Percentiles rank a stretch among this genome's conserved stretches.
Evolutionary conservation across 129 eudicot species (phyloP).

Genomic region (Escallonia rubra): DNA sequence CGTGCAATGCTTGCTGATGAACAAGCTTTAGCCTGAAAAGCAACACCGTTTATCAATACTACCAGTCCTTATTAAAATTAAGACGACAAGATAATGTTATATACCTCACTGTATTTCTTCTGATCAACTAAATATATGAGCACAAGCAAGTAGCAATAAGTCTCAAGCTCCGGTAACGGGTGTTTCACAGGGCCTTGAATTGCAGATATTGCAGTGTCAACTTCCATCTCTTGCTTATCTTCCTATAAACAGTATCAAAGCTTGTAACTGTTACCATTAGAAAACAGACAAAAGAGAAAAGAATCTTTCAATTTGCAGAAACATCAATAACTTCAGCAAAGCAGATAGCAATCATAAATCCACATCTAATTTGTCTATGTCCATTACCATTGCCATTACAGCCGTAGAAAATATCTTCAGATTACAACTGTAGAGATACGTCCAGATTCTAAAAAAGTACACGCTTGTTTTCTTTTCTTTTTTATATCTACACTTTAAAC

Average conservation of each 20-base stretch:
- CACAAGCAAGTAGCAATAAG: conserved; percentile 86
- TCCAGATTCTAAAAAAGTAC: too few relatives aligned
- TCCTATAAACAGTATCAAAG: conserved; percentile 35
- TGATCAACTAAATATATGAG: conserved; percentile 80
- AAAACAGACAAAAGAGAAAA: too few relatives aligned
- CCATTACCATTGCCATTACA: too few relatives aligned
- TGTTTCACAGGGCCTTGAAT: conserved; percentile 55
- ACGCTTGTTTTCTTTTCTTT: too few relatives aligned
- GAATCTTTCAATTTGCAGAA: background rate
- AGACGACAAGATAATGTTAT: background rate
- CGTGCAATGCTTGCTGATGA: conserved; percentile 92
- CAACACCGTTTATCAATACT: conserved; percentile 6
- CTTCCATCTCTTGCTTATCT: conserved; percentile 81
- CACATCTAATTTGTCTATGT: too few relatives aligned
- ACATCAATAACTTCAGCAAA: background rate
- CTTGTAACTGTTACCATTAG: background rate
- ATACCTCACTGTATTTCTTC: conserved; percentile 75
- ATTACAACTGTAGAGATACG: too few relatives aligned
- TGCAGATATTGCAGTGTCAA: conserved; percentile 73
- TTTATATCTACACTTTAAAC: too few relatives aligned
- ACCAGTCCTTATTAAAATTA: conserved; percentile 5
- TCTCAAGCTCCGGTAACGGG: conserved; percentile 75
- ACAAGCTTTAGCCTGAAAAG: conserved; percentile 86
- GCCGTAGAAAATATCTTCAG: too few relatives aligned
- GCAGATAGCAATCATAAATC: background rate